phyloP scores from a whole-genome alignment of 2,329 filamentous ascomycete genomes.

The Aspergillus glaucus region DNA sequence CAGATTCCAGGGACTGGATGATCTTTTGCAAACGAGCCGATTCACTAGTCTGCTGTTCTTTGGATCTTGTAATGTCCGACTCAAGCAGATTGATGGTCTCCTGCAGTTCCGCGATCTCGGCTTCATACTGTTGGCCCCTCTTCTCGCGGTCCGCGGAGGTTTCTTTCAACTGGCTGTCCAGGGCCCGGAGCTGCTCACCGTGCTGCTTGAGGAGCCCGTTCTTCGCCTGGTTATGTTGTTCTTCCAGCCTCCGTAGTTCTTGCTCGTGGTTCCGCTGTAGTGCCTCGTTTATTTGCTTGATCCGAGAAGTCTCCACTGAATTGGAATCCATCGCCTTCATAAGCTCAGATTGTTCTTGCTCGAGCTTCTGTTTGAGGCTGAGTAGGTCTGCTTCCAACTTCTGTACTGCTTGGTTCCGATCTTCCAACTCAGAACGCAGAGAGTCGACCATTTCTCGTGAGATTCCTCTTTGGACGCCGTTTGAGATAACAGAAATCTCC shows the following conservation, averaged over 20 bases:
- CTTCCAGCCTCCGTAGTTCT: slow-evolving; percentile 52
- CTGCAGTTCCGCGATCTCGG: slow-evolving; percentile 58
- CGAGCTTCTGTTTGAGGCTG: slow-evolving; percentile 49
- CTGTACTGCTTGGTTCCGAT: slow-evolving; percentile 59
- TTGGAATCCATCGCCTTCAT: slow-evolving; percentile 57
- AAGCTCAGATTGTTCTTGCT: slow-evolving; percentile 69
- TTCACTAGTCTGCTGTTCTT: slow-evolving; percentile 55
- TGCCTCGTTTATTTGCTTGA: slow-evolving; percentile 63
- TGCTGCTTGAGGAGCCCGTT: slow-evolving; percentile 39
- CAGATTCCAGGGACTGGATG: slow-evolving; percentile 52
- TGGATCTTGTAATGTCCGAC: slow-evolving; percentile 44
- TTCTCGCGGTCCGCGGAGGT: slow-evolving; percentile 36
- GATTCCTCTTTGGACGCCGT: slow-evolving; percentile 79
- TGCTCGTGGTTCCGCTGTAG: slow-evolving; percentile 65
- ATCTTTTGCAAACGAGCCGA: slow-evolving; percentile 55
- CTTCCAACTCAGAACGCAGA: slow-evolving; percentile 67
- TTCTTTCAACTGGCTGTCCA: slow-evolving; percentile 44
- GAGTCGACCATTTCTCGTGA: slow-evolving; percentile 91
- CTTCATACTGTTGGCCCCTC: slow-evolving; percentile 44
- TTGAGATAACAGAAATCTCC: slow-evolving; percentile 73
- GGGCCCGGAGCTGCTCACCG: slow-evolving; percentile 42
- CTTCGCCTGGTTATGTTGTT: slow-evolving; percentile 40
- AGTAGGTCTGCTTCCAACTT: slow-evolving; percentile 52
- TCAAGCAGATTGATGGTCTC: slow-evolving; percentile 57
- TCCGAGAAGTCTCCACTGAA: slow-evolving; percentile 49